These are phyloP conservation scores for Pseudopithomyces chartarum DNA, from an alignment of 2,329 filamentous ascomycete genomes.

Conservation along the genomic window DNA sequence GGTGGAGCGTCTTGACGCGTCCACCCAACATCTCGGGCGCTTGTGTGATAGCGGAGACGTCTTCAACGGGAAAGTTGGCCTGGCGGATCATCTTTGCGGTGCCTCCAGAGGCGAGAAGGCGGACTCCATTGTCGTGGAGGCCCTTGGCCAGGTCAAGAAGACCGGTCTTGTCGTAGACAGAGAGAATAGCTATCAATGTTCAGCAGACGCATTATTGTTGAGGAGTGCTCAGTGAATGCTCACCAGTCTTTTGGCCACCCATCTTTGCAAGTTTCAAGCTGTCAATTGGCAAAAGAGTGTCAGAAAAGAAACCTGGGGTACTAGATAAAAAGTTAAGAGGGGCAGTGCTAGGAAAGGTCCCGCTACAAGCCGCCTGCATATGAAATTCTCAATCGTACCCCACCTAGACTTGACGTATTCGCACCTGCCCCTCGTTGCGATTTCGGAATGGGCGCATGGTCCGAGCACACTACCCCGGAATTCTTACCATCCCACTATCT, in stretches of 20 bases:
- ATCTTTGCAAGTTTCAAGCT: constrained; percentile 26
- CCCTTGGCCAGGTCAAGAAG: constrained; percentile 46
- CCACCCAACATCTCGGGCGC: constrained; percentile 96
- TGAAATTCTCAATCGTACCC: constrained; percentile 29
- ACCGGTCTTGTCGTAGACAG: constrained; percentile 97
- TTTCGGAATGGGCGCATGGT: constrained; percentile 16
- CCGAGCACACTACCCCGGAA: constrained; percentile 5
- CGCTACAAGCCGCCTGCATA: constrained; percentile 20
- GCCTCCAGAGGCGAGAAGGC: constrained; percentile 88
- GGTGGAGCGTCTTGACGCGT: constrained; percentile 93
- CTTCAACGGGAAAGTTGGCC: constrained; percentile 94
- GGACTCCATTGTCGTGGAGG: constrained; percentile 43
- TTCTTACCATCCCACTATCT: neutral
- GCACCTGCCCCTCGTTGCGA: constrained; percentile 22
- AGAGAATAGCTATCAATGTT: constrained; percentile 74
- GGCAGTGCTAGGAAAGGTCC: constrained; percentile 4
- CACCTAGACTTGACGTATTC: constrained; percentile 19
- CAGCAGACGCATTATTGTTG: neutral
- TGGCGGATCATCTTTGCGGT: constrained; percentile 97
- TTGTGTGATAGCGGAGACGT: constrained; percentile 92
- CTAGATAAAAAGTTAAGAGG: constrained; percentile 10
- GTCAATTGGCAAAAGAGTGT: constrained; percentile 21
- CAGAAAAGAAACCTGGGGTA: constrained; percentile 23
- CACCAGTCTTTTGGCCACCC: constrained; percentile 46
- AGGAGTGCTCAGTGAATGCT: neutral